phyloP scores from a whole-genome alignment of 179 eudicot species.

The Camellia oleifera region DNA sequence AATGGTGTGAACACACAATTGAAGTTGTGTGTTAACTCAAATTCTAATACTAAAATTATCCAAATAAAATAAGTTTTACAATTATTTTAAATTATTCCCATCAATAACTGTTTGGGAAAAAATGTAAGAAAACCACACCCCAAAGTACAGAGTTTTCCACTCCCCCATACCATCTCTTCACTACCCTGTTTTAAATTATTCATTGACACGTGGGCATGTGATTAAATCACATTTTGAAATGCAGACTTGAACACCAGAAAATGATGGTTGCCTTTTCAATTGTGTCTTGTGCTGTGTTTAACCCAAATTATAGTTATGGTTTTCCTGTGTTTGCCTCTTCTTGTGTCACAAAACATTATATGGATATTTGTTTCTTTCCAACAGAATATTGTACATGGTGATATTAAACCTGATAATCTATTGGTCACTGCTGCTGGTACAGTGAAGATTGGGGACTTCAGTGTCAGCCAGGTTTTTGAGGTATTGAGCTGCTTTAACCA shows the following conservation, averaged over 20 bases:
- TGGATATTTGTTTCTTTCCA: not conserved
- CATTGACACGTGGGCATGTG: not conserved
- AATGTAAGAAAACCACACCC: too few relatives aligned
- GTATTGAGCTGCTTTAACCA: constrained; percentile 31
- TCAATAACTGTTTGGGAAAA: too few relatives aligned
- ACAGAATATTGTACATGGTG: constrained; percentile 93
- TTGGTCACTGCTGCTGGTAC: constrained; percentile 68
- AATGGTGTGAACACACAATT: too few relatives aligned
- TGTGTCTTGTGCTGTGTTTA: not conserved
- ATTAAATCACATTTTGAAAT: not conserved
- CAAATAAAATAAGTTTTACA: too few relatives aligned
- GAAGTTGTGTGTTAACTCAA: too few relatives aligned
- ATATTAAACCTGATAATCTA: constrained; percentile 90
- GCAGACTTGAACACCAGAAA: not conserved
- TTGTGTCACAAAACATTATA: not conserved
- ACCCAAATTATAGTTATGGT: not conserved
- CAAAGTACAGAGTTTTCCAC: too few relatives aligned
- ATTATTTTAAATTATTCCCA: too few relatives aligned
- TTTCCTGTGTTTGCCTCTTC: not conserved
- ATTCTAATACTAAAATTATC: too few relatives aligned
- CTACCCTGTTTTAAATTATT: not conserved
- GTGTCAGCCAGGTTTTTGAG: constrained; percentile 98
- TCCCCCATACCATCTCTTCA: too few relatives aligned
- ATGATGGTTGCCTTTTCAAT: not conserved
- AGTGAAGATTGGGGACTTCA: constrained; percentile 88